Evolutionary conservation across 805 yeast genomes (phyloP), one percentile per base, ranked within the genome.

Genomic region (Grigorovia transvaalensis): DNA sequence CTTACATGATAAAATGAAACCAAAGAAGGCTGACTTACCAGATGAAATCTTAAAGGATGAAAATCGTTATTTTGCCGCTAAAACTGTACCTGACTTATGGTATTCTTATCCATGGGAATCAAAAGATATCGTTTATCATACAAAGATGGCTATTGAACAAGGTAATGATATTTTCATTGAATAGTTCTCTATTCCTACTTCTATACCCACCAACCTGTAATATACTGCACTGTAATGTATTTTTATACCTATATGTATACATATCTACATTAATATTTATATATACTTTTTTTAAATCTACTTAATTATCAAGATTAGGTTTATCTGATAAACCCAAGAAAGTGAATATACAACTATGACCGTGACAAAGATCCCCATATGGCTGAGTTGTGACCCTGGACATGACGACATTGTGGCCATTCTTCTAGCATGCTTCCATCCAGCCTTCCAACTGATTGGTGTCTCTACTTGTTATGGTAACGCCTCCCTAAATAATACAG

Each of bases 301-400:
- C 15, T 33, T 38, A 38, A 9, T 9, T 15, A 38, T 12, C 4
- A 38, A 9, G 7, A 35, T n/a, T n/a, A n/a, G n/a, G n/a, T n/a
- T n/a, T n/a, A n/a, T n/a, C n/a, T n/a, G n/a, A n/a, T 43, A 43
- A 49, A 17, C 13, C 41, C 38, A 27, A 35, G 41, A 13, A 23
- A 23, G 9, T 15, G 27, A 27, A 40, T 13, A 30, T 5, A 12
- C 11, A 13, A 23, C 15, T 12, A 62, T 62, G 65, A 60, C 64
- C 4, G 51, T 58, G 13, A 51, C 54, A 15, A 56, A 57, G 52
- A 77, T 81, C 19, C 95, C 95, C 0, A 60, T 88, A 5, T 88
- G 96, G 96, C 66, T 88, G 12, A 96, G 88, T 67, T 88, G 96
- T 66, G 96, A 88, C 62, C 95, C 96, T 0, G 96, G 96, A 1